phyloP scores from a whole-genome alignment of 202 grass and related monocot genomes.

The Digitaria exilis region DNA sequence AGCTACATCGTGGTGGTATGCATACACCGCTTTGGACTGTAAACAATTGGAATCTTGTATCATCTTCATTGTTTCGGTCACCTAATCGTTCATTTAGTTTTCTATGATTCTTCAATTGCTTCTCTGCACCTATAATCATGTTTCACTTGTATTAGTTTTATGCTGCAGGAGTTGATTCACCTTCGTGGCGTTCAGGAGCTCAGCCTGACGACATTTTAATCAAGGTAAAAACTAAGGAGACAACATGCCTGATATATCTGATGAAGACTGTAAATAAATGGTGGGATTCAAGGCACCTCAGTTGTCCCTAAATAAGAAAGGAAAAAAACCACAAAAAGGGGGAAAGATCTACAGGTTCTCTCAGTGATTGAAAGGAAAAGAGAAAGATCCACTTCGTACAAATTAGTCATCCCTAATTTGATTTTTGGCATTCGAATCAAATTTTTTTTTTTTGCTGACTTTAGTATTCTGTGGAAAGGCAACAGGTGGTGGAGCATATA shows the following conservation, averaged over 20 bases:
- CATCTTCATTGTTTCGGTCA: neutral
- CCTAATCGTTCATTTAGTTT: conserved; percentile 8
- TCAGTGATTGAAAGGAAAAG: neutral
- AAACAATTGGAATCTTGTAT: conserved; percentile 13
- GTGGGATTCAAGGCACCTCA: neutral
- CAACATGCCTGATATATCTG: conserved; percentile 5
- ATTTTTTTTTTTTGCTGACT: conserved; percentile 42
- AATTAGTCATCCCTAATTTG: no score
- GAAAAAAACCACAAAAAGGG: neutral
- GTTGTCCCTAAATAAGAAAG: neutral
- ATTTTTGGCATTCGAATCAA: conserved; percentile 20
- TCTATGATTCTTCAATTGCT: neutral
- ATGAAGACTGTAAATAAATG: neutral
- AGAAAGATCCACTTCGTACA: neutral
- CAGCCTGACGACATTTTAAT: conserved; percentile 74
- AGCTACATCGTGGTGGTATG: conserved; percentile 93
- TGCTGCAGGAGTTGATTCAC: conserved; percentile 84
- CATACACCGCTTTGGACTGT: conserved; percentile 7
- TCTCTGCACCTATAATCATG: neutral
- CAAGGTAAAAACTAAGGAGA: conserved; percentile 69
- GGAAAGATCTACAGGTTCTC: neutral
- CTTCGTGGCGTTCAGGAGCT: conserved; percentile 77
- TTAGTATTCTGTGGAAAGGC: conserved; percentile 76
- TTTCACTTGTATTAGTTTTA: conserved; percentile 34
- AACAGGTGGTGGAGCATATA: conserved; percentile 97